phyloP scores from a whole-genome alignment of 176 grass and related monocot genomes.

The Hordeum vulgare region DNA sequence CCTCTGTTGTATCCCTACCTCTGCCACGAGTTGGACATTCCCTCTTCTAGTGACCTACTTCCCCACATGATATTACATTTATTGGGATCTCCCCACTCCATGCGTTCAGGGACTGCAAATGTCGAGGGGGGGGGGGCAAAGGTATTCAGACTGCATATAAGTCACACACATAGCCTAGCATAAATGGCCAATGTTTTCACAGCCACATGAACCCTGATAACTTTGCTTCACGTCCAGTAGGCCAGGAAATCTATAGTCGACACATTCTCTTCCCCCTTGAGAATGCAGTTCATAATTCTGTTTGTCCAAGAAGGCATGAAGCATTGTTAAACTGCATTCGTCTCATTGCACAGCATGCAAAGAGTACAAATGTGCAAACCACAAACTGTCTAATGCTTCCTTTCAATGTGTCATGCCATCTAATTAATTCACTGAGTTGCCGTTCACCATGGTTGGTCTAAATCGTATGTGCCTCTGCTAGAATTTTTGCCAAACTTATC shows the following conservation, averaged over 20 bases:
- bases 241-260: neutral
- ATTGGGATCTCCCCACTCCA: too few relatives aligned
- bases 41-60: too few relatives aligned
- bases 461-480: neutral
- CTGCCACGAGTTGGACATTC: too few relatives aligned
- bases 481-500: neutral
- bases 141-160: neutral
- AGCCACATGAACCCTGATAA: neutral
- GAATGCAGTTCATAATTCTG: neutral
- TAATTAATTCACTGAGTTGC: neutral
- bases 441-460: neutral
- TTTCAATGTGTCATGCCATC: neutral
- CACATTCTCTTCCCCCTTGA: neutral
- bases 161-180: neutral
- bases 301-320: neutral
- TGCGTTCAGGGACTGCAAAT: too few relatives aligned
- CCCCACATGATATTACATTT: too few relatives aligned
- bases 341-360: neutral
- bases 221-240: neutral
- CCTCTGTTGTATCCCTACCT: too few relatives aligned
- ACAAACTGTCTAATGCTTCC: neutral
- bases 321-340: neutral
- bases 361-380: neutral
- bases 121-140: neutral
- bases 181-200: neutral